Evolutionary conservation across 257 asterid genomes (phyloP).

Genomic region (Scutellaria galericulata): DNA sequence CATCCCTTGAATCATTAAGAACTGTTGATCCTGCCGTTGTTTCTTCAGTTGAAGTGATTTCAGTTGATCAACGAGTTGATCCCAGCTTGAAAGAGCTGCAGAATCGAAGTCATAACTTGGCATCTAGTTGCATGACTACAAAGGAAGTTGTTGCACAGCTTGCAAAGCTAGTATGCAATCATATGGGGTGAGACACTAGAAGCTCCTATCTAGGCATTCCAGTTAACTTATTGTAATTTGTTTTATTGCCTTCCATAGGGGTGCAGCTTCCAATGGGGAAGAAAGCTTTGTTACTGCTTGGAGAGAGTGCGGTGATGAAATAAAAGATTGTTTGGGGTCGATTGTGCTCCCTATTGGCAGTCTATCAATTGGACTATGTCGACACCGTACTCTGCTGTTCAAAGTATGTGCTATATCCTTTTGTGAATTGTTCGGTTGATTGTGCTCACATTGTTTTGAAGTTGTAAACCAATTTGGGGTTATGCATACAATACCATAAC

Average conservation of each 20-base stretch:
- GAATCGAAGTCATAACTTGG: slow-evolving; percentile 58
- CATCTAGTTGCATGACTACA: slow-evolving; percentile 64
- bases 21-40: slow-evolving; percentile 60
- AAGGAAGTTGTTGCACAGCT: slow-evolving; percentile 88
- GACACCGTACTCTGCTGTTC: slow-evolving; percentile 86
- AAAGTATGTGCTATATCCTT: slow-evolving; percentile 61
- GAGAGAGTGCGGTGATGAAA: slow-evolving; percentile 80
- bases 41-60: slow-evolving; percentile 77
- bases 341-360: slow-evolving; percentile 86
- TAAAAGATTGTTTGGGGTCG: slow-evolving; percentile 85
- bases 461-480: slow-evolving; percentile 23
- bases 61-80: slow-evolving; percentile 71
- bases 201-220: slow-evolving; percentile 32
- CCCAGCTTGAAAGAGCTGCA: slow-evolving; percentile 85
- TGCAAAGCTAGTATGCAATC: slow-evolving; percentile 89
- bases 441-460: slow-evolving; percentile 23
- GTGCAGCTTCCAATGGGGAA: slow-evolving; percentile 69
- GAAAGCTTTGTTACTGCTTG: slow-evolving; percentile 62
- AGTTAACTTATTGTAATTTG: slow-evolving; percentile 33
- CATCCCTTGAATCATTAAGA: slow-evolving; percentile 82
- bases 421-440: slow-evolving; percentile 21
- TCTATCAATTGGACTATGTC: slow-evolving; percentile 76
- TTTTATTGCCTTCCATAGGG: slow-evolving; percentile 59
- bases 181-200: slow-evolving; percentile 80
- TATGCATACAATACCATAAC: not conserved